Evolutionary conservation across 495 filamentous ascomycete species (phyloP).

Genomic region (Pseudoneurospora amorphoporcata): DNA sequence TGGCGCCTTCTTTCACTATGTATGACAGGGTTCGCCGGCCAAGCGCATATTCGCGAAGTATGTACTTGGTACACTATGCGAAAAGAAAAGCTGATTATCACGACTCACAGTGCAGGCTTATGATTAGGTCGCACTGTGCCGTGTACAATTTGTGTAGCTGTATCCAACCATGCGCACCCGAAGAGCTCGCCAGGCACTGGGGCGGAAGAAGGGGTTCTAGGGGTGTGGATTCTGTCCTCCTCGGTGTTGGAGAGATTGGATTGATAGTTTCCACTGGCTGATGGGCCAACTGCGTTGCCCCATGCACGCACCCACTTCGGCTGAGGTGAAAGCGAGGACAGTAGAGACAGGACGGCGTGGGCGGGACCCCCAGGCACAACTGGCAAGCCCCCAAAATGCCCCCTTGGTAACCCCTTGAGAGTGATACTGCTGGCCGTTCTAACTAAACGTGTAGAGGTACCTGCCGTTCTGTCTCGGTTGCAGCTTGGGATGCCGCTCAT

Average conservation of each 20-base stretch:
- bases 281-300: not conserved
- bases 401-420: not conserved
- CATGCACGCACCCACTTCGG: not conserved
- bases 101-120: not conserved
- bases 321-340: not conserved
- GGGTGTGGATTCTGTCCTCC: not conserved
- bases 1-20: not conserved
- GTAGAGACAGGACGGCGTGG: not conserved
- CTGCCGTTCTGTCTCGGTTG: not conserved
- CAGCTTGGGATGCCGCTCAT: not conserved
- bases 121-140: not conserved
- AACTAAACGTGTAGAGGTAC: not conserved
- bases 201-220: not conserved
- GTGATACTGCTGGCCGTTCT: not conserved
- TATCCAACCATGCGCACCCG: not conserved
- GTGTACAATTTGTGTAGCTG: not conserved
- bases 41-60: not conserved
- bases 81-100: not conserved
- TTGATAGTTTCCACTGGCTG: not conserved
- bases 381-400: not conserved
- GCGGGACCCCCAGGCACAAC: not conserved
- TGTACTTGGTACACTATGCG: not conserved
- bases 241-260: not conserved
- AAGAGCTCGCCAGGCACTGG: not conserved
- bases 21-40: not conserved